Base-by-base conservation (phyloP, 768 basidiomycete genomes). In the Kwoniella dendrophila region DNA sequence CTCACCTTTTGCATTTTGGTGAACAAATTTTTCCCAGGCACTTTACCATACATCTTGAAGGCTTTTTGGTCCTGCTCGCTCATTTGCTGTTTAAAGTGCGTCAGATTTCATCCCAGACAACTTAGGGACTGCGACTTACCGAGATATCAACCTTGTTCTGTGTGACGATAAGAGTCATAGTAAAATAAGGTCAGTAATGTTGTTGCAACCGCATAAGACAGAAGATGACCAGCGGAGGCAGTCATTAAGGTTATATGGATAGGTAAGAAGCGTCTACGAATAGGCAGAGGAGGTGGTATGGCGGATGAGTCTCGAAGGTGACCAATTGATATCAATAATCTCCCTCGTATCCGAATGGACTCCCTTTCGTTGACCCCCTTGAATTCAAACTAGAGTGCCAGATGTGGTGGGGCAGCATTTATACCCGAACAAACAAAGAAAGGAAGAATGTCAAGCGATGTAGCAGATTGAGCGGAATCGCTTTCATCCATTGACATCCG, bases 141-240 rank as follows among this genome's bases (percentile, higher is more conserved):
- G 88, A 91, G 81, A 95, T 84, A 83, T 96, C 94, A 81, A 95
- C 84, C 84, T 96, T 95, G 82, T 94, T 92, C 80, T 88, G 88
- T 62, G 83, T 83, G 50, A 90, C 27, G 27, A 30, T 34, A 20
- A 51, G 27, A n/a, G 41, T 32, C 40, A 43, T 43, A 30, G 89
- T 56, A 86, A 85, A 89, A 92, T 91, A 66, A 63, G 60, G 49
- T 64, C 44, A 56, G 63, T 47, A 32, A 10, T 48, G 24, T 41
- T 44, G 30, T 24, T 24, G 33, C 20, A 20, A 27, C 7, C n/a
- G 47, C 26, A 27, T 18, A n/a, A 24, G 24, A 29, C 16, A 29
- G 48, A 64, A 67, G 68, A 54, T 62, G 52, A 48, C 69, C 49
- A 32, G 36, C 68, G 56, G 62, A 52, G n/a, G n/a, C n/a, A n/a